These are phyloP conservation scores for Xylaria sp. DNA, from an alignment of 2,329 filamentous ascomycete species.

Conservation along the genomic window DNA sequence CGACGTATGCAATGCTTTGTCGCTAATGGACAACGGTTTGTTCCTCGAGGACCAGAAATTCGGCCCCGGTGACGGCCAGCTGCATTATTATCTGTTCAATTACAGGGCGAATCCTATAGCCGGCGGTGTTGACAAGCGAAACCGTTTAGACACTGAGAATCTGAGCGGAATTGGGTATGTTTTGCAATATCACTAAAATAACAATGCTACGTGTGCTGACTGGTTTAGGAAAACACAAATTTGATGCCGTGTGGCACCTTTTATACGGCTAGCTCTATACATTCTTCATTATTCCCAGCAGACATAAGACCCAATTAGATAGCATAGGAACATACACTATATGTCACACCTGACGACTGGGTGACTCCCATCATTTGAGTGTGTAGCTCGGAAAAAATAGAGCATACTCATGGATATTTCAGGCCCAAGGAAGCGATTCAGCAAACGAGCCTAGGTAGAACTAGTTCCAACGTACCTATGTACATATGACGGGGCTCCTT, in stretches of 20 bases:
- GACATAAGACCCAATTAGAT: neutral
- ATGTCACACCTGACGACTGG: neutral
- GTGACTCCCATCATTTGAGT: neutral
- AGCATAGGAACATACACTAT: neutral
- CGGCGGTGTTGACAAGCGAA: conserved; percentile 82
- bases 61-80: conserved; percentile 88
- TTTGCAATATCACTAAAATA: conserved; percentile 52
- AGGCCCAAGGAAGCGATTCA: neutral
- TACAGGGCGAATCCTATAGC: conserved; percentile 86
- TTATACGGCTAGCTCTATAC: neutral
- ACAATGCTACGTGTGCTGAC: conserved; percentile 31
- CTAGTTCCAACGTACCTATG: neutral
- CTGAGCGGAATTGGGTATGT: conserved; percentile 90
- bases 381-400: conserved; percentile 6
- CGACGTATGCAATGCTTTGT: conserved; percentile 96
- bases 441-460: conserved; percentile 5
- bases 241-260: conserved; percentile 23
- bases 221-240: conserved; percentile 41
- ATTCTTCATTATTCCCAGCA: neutral
- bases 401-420: neutral
- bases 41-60: conserved; percentile 96
- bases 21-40: conserved; percentile 89
- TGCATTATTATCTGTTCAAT: conserved; percentile 98
- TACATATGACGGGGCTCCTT: conserved; percentile 6
- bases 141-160: conserved; percentile 75